Conservation (phyloP, 306 rosid species). For the Prunus kanzakura region DNA sequence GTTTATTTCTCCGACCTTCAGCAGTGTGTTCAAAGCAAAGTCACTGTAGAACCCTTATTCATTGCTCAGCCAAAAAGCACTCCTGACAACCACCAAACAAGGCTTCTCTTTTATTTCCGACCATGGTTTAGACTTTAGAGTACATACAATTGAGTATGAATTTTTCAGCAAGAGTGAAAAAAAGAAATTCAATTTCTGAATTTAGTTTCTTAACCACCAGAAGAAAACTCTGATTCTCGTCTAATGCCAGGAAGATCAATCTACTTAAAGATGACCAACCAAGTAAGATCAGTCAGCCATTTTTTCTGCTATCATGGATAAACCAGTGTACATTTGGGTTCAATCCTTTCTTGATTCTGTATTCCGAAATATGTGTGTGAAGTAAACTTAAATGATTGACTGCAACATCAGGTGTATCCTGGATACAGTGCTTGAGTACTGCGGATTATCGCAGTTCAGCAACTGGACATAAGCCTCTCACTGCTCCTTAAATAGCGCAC, state of each 20-base stretch:
- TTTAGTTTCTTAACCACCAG: not conserved
- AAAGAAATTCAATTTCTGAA: not conserved
- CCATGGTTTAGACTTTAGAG: not conserved
- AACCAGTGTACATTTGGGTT: not conserved
- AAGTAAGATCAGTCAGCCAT: not conserved
- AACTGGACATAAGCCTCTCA: slow-evolving; percentile 19
- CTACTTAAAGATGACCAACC: not conserved
- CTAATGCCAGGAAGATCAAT: not conserved
- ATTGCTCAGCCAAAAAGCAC: no score
- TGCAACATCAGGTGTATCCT: not conserved
- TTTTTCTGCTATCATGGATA: not conserved
- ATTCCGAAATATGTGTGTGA: not conserved
- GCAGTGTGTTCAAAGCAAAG: no score
- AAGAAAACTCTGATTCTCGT: not conserved
- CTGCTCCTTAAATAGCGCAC: slow-evolving; percentile 77
- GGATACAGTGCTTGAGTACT: not conserved
- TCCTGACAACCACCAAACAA: not conserved
- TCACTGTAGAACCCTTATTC: no score
- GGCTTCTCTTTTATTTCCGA: not conserved
- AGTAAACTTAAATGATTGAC: not conserved
- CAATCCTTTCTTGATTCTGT: not conserved
- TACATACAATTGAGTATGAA: not conserved
- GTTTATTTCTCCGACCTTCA: no score
- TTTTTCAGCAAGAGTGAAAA: not conserved
- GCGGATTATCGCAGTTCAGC: not conserved